Percentiles rank a stretch among this genome's conserved stretches.
phyloP scores from a whole-genome alignment of 2,329 filamentous ascomycete species.

The Fusarium phyllophilum region DNA sequence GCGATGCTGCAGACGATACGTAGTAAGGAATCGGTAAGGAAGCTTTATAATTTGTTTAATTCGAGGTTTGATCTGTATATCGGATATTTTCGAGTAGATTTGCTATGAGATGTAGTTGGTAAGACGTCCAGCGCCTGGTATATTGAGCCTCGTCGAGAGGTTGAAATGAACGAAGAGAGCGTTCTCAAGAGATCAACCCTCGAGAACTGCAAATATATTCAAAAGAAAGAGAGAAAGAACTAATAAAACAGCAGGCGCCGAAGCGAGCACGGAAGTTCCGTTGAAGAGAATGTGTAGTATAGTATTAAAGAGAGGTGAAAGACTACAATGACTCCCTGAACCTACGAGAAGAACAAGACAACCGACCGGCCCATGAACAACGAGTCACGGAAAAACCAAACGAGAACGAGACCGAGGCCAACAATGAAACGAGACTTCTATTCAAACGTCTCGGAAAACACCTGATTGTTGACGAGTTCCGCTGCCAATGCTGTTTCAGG shows the following conservation, averaged over 20 bases:
- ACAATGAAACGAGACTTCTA: slow-evolving; percentile 39
- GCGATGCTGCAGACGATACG: neutral
- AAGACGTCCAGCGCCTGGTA: slow-evolving; percentile 42
- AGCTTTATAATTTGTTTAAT: neutral
- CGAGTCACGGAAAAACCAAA: slow-evolving; percentile 26
- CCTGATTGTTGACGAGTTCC: slow-evolving; percentile 38
- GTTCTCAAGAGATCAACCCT: slow-evolving; percentile 31
- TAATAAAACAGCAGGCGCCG: slow-evolving; percentile 14
- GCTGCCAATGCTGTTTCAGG: slow-evolving; percentile 45
- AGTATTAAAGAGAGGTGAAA: slow-evolving; percentile 26
- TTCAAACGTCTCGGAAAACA: slow-evolving; percentile 41
- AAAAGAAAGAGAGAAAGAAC: slow-evolving; percentile 18
- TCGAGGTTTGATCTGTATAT: neutral
- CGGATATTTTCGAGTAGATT: neutral
- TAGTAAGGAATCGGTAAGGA: neutral
- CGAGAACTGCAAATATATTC: slow-evolving; percentile 14
- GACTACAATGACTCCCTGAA: neutral
- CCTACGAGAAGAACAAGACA: slow-evolving; percentile 9
- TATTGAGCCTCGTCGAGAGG: slow-evolving; percentile 41
- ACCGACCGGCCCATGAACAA: neutral
- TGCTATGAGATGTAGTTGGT: slow-evolving; percentile 11
- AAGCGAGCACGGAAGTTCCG: slow-evolving; percentile 27
- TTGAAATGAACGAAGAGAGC: slow-evolving; percentile 22
- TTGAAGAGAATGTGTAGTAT: slow-evolving; percentile 21
- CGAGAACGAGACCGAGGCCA: slow-evolving; percentile 26